Evolutionary conservation across 805 yeast genomes (phyloP), one percentile per base, ranked within the genome.

Genomic region (Candida orba): DNA sequence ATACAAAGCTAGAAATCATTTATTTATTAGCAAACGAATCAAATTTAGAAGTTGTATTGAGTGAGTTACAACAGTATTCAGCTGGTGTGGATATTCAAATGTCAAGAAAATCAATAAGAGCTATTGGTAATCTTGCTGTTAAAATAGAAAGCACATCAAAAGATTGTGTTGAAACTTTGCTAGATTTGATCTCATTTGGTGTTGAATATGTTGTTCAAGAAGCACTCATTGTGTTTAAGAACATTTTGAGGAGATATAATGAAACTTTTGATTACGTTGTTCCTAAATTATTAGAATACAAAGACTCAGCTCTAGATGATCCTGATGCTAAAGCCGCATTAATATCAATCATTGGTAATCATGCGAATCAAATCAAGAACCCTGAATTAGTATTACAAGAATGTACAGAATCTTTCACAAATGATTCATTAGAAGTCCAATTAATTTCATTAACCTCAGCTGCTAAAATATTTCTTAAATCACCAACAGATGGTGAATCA

Each of bases 51-150:
- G 63, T 71, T 33, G 87, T 91, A 1, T 65, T 90, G 37, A 65
- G 76, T 15, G 98, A 90, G 58, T 63, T 90, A 41, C 83, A 79
- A 49, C 95, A 84, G 53, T 90, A 90, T 61, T 95, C 95, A 5
- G 76, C 88, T 0, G 96, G 87, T 54, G 80, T 86, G 13, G 96
- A 90, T 61, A 75, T 81, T 22, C 83, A 84, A 45, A 87, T 89
- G 82, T 86, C 90, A 2, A 69, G 95, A 44, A 85, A 88, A 55
- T 89, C 97, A 0, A 79, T 91, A 4, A 67, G 95, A 46, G 95
- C 96, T 0, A 79, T 91, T 48, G 97, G 97, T 2, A 86, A 89
- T 56, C 66, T 91, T 18, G 95, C 96, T 0, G 79, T 89, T 24
- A 87, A 86, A 56, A 63, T 88, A 14, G 79, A 78, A 23, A 60